Evolutionary conservation across 768 basidiomycete genomes (phyloP), one percentile per base, ranked within the genome.

Genomic region (Boletus bicolor): DNA sequence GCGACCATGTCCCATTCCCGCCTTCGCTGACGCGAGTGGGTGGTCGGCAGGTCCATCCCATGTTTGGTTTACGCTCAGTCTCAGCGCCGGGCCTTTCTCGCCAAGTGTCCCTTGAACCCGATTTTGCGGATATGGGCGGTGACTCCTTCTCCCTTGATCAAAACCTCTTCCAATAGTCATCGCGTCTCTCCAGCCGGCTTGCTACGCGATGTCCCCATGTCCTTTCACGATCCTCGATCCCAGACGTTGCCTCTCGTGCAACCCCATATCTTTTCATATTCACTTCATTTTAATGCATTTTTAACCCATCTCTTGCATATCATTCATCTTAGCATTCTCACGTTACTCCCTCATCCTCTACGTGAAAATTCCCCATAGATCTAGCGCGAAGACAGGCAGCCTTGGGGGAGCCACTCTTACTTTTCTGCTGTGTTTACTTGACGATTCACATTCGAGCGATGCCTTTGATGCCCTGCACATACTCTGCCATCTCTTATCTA

Each of bases 121-220:
- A 78, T 43, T 77, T 82, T 56, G 77, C 77, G 49, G 70, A 71
- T 34, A 59, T 72, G 54, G 70, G 70, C 17, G 70, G 68, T 8
- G 62, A 63, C 32, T 72, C 74, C 38, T 74, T 79, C 49, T 76
- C 75, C 36, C 75, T 76, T 38, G 65, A 77, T 32, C 78, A 78
- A 57, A 72, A 75, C 53, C 74, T 84, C 58, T 76, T 80, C 66
- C 79, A 79, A 64, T 84, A 68, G 77, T 58, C 51, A 57, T 54
- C 63, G 51, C 26, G 49, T 60, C 59, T 58, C 57, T 28, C 30
- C 54, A 53, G 56, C 64, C 63, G 44, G 63, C 59, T 60, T 58
- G 6, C 32, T 34, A 44, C 34, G 42, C 47, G 46, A 65, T 50
- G 41, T 63, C 64, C 66, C 52, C 61, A 58, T 55, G 34, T 35